These are phyloP conservation scores for Kalmanozyma brasiliensis DNA, from an alignment of 1,284 basidiomycete genomes.

Conservation along the genomic window DNA sequence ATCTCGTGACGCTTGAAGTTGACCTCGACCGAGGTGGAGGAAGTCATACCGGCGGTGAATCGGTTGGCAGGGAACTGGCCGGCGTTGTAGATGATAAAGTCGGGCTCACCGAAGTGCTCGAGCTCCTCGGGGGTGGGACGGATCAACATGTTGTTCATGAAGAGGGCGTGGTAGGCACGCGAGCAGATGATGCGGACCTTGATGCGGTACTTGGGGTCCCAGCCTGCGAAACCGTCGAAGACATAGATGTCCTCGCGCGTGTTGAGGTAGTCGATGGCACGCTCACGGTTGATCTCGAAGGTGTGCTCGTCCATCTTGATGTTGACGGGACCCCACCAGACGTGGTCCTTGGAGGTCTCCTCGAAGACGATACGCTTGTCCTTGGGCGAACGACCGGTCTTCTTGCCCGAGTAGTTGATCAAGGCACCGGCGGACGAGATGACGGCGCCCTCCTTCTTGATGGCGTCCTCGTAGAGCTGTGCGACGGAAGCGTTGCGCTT, in stretches of 20 bases:
- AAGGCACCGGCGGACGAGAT: slow-evolving; percentile 94
- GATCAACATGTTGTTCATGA: slow-evolving; percentile 97
- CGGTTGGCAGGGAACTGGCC: slow-evolving; percentile 99
- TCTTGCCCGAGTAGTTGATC: slow-evolving; percentile 99
- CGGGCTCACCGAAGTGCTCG: slow-evolving; percentile 94
- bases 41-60: slow-evolving; percentile 99
- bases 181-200: slow-evolving; percentile 99
- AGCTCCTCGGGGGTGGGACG: slow-evolving; percentile 95
- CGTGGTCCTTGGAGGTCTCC: slow-evolving; percentile 94
- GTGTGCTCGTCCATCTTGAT: slow-evolving; percentile 99
- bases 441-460: slow-evolving; percentile 97
- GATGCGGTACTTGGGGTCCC: slow-evolving; percentile 99
- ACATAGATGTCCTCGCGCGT: slow-evolving; percentile 97
- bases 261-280: slow-evolving; percentile 99
- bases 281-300: slow-evolving; percentile 99
- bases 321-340: slow-evolving; percentile 99
- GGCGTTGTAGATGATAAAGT: slow-evolving; percentile 99
- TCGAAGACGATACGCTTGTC: slow-evolving; percentile 99
- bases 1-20: slow-evolving; percentile 99
- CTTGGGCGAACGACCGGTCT: slow-evolving; percentile 97
- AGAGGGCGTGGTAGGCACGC: slow-evolving; percentile 97
- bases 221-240: slow-evolving; percentile 96
- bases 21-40: slow-evolving; percentile 97
- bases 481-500: slow-evolving; percentile 96
- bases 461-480: slow-evolving; percentile 96